Base-by-base conservation (phyloP, 148 eudicot species). In the Rhododendron griersonianum region DNA sequence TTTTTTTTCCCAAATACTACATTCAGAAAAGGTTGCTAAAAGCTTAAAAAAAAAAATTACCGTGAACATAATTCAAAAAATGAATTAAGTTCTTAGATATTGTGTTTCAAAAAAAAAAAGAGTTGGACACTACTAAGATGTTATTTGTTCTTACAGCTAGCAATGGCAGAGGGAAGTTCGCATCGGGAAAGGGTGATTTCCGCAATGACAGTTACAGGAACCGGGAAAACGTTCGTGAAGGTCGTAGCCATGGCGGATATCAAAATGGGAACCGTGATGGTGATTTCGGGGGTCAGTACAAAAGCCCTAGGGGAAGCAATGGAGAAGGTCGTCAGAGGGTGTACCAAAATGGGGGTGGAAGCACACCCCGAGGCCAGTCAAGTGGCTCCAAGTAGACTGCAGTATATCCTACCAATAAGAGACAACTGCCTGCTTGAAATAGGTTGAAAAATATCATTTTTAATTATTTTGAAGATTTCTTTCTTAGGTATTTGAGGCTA, bases 131-230 rank as follows among this genome's bases (percentile, higher is more conserved):
- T 55, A 55, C 61, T 84, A n/a, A 78, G 11, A 35, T 78, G 35
- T 37, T 3, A 55, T 86, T 79, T 28, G 19, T 53, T 79, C 84
- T 63, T 85, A 88, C 89, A 94, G 94, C 86, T 85, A 85, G 84
- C 69, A 89, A 90, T 80, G 89, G 89, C 7, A 86, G 88, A 45
- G 85, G 88, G 74, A 80, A 71, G 47, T 82, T 81, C 73, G 85
- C 88, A 78, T 81, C 87, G 10, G 93, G 92, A 71, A 91, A 91
- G 59, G 91, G 90, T 11, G 94, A 95, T 50, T 84, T 33, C 53
- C 90, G 91, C 39, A 91, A 91, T 88, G 93, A 89, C 84, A 86
- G 86, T 53, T 89, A 78, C 81, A 90, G 93, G 87, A 92, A 91
- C 73, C 89, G 92, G 21, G 94, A 91, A 59, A 92, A 90, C 84